Evolutionary conservation across 805 yeast genomes (phyloP), one percentile per base, ranked within the genome.

Genomic region (Candida wancherniae): DNA sequence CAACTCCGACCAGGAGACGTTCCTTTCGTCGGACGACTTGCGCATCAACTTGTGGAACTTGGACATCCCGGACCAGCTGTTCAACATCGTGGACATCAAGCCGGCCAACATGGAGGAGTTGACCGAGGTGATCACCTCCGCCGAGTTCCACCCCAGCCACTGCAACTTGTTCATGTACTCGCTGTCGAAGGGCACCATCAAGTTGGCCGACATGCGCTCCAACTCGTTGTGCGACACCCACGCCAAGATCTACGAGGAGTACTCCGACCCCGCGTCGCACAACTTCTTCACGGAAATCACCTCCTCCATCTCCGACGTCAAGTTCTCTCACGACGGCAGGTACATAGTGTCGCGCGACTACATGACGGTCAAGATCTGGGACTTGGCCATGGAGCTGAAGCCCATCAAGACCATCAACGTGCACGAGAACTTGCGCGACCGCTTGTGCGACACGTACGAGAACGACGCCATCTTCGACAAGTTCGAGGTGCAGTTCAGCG

Each of bases 21-120:
- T 82, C 57, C 73, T 92, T 44, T 75, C 86, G 34, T 80, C 94
- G 28, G 99, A 92, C 63, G 99, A 92, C 61, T 73, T 92, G 55
- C 76, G 99, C 54, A 82, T 92, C 53, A 92, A 92, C 58, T 66
- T 92, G 44, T 92, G 99, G 99, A 88, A 90, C 58, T 69, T 88
- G 45, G 87, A 85, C 33, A 84, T 87, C 47, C 86, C 96, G 13
- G 95, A 90, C 60, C 96, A 90, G 63, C 77, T 88, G 49, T 92
- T 92, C 63, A 94, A 92, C 59, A 92, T 92, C 44, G 97, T 92
- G 36, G 98, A 92, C 62, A 92, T 92, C 52, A 87, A 94, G 58
- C 99, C 99, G 7, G 84, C 87, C 5, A 87, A 87, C 60, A 94
- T 92, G 98, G 99, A 92, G 66, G 99, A 92, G 63, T 73, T 92